Evolutionary conservation across 2,329 filamentous ascomycete genomes (phyloP), one percentile per base, ranked within the genome.

Genomic region (Xylariomycetidae sp.): DNA sequence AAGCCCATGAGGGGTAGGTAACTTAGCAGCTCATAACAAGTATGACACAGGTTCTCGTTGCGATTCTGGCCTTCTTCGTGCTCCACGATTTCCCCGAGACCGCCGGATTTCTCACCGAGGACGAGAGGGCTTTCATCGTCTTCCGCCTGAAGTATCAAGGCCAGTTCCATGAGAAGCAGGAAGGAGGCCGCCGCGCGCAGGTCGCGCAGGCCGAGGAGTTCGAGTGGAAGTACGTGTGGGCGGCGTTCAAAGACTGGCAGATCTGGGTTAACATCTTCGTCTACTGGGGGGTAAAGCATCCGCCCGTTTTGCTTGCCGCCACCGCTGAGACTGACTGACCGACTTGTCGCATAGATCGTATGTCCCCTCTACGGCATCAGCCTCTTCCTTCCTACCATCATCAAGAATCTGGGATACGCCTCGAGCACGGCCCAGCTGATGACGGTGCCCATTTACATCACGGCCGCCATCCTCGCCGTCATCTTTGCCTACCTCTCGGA

Each of bases 11-110:
- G n/a, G n/a, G n/a, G n/a, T n/a, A n/a, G n/a, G n/a, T n/a, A n/a
- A n/a, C n/a, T n/a, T n/a, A n/a, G n/a, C n/a, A n/a, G n/a, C n/a
- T n/a, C n/a, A n/a, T n/a, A n/a, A n/a, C n/a, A n/a, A n/a, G n/a
- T n/a, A 36, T 13, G 15, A 8, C 34, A 4, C 36, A 59, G 33
- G 51, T 61, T 3, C 2, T 88, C 1, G 70, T 88, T 5, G 86
- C 85, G 1, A 38, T 80, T 4, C 48, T 68, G 1, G 78, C 78
- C 1, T 88, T 83, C 59, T 89, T 78, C 66, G 67, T 80, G 42
- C 75, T 94, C 1, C 73, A 85, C 46, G 87, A 94, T 50, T 94
- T 88, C 46, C 88, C 88, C 0, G 85, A 88, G 42, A 78, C 84
- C 16, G 85, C 87, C 0, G 72, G 48, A 0, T 94, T 94, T 53